Evolutionary conservation across 768 basidiomycete genomes (phyloP), one percentile per base, ranked within the genome.

Genomic region (Leccinum truebloodii): DNA sequence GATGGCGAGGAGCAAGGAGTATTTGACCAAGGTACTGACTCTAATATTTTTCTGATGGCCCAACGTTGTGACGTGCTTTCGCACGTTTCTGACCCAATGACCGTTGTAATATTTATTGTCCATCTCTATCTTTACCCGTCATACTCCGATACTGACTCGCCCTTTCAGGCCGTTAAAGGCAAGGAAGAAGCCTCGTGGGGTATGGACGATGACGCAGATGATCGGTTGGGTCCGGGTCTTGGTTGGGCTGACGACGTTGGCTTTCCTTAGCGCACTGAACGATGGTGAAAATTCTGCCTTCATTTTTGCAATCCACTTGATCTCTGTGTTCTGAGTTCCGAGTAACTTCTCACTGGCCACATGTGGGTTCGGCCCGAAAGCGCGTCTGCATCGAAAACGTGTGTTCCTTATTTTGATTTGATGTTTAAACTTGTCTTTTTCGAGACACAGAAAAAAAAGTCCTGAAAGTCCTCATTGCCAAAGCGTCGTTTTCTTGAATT

Each of bases 1-100:
- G 54, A 73, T 88, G 66, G 83, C 80, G 44, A 77, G 81, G 69
- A 88, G 86, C 71, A 88, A 80, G 66, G 92, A 93, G 51, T 94
- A 86, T 62, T 69, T 94, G 66, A 77, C 67, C 34, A 94, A 93
- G 84, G 90, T 88, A 34, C 12, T 20, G 12, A 46, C 20, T 46
- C 20, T 46, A 32, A 32, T 32, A 20, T 46, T 3, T 9, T 46
- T 46, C 12, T 5, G 16, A 20, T 12, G 18, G 22, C 22, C 41
- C 41, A 20, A 44, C 41, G n/a, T 44, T n/a, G 41, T n/a, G 41
- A 44, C n/a, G 41, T n/a, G 41, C 41, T 20, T 44, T 41, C 18
- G 7, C 37, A n/a, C 18, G 9, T 28, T 50, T 58, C 37, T 16
- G 14, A 4, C 20, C 2, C 30, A 39, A 20, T 28, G 26, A 20